Evolutionary conservation across 2,329 filamentous ascomycete genomes (phyloP).

Genomic region (Botrytis medusae): DNA sequence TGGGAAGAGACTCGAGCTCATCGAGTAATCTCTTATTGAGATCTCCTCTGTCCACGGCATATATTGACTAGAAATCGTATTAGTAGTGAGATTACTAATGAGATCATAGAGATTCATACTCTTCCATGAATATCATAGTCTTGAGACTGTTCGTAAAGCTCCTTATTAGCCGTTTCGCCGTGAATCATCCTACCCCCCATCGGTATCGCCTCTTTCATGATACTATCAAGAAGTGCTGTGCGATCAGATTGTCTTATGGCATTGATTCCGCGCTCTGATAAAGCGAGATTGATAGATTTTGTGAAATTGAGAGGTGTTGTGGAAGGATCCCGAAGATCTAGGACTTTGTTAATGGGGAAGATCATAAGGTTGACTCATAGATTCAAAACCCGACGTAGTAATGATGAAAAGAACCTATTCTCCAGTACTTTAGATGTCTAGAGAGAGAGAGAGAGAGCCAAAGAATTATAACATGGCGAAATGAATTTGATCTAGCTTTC

Average conservation of each 20-base stretch:
- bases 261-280: slow-evolving; percentile 92
- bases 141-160: slow-evolving; percentile 76
- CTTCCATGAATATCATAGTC: slow-evolving; percentile 86
- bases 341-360: slow-evolving; percentile 2
- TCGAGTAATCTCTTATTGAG: slow-evolving; percentile 85
- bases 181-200: slow-evolving; percentile 99
- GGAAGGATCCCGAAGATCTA: slow-evolving; percentile 81
- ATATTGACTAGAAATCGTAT: slow-evolving; percentile 62
- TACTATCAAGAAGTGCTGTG: slow-evolving; percentile 66
- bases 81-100: slow-evolving; percentile 1
- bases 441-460: not conserved
- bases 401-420: not conserved
- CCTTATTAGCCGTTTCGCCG: slow-evolving; percentile 60
- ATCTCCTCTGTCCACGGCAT: slow-evolving; percentile 78
- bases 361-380: no score
- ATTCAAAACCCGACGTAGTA: not conserved
- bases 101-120: slow-evolving; percentile 48
- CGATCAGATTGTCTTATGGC: slow-evolving; percentile 73
- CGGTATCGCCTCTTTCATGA: slow-evolving; percentile 78
- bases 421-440: not conserved
- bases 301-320: slow-evolving; percentile 92
- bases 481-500: not conserved
- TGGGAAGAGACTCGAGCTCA: slow-evolving; percentile 77
- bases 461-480: no score
- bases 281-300: slow-evolving; percentile 95